phyloP scores from a whole-genome alignment of 192 early-diverging fungal genomes.

The Haplosporangium gracile region DNA sequence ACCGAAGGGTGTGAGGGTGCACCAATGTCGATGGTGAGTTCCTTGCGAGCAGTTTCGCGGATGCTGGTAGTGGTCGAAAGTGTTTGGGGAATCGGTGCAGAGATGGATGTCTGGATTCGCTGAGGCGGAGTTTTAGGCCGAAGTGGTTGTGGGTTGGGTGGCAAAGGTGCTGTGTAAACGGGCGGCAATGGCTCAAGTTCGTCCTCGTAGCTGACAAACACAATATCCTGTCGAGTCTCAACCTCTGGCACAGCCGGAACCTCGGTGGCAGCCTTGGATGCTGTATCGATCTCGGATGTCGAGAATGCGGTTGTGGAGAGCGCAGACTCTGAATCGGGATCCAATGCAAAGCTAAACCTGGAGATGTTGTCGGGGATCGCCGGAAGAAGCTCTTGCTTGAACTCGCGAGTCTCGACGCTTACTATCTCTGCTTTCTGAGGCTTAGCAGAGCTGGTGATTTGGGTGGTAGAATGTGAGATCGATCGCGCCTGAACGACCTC shows the following conservation, averaged over 20 bases:
- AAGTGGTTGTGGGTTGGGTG: not conserved
- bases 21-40: not conserved
- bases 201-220: conserved; percentile 7
- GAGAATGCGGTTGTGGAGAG: not conserved
- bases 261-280: not conserved
- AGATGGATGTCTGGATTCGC: not conserved
- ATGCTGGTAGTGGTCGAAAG: not conserved
- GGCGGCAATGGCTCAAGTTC: not conserved
- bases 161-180: not conserved
- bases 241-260: not conserved
- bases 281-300: not conserved
- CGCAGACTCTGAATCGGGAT: not conserved
- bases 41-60: not conserved
- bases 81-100: not conserved
- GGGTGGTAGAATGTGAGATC: not conserved
- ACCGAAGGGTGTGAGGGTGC: not conserved
- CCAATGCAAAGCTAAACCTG: conserved; percentile 14
- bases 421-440: not conserved
- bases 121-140: not conserved
- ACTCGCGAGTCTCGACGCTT: not conserved
- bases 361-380: conserved; percentile 14
- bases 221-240: conserved; percentile 18
- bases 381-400: not conserved
- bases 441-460: no score
- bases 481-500: not conserved